Base-by-base conservation (phyloP, 2,329 filamentous ascomycete genomes). In the Penicillium sp. region DNA sequence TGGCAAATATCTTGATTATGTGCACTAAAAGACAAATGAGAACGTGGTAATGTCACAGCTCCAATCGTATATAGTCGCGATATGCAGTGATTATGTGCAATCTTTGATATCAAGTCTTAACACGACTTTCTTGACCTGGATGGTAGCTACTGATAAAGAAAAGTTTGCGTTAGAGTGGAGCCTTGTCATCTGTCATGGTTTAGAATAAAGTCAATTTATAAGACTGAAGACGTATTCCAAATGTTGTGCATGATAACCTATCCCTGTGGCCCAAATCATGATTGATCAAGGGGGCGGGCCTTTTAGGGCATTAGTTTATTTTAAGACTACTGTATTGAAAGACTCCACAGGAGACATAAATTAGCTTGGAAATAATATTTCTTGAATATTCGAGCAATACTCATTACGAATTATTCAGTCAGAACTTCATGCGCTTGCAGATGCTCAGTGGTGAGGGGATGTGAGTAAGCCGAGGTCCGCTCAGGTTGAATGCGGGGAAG, bases 401-500 rank as follows among this genome's bases (percentile, higher is more conserved):
- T 33, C 5, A 31, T 13, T 5, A 11, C 4, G 3, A 31, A 13
- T 33, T 16, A 2, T 14, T 33, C 31, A 16, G 3, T 13, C 14
- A 16, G 13, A 33, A 14, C 6, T 16, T 7, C 1, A 44, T 4
- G 24, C 21, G 14, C 24, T 44, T 13, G 21, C 42, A 29, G 19
- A 22, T 21, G 39, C 39, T 13, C 1, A 13, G 5, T 22, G 37
- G 31, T 35, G 43, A 33, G 47, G 43, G n/a, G 42, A 5, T 37
- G 14, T n/a, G 16, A 4, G 24, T 39, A 49, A 48, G 51, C 59
- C 59, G 57, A 62, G 61, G 61, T 60, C 61, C 45, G 24, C 48
- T 21, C 48, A 21, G 4, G 9, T 33, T 22, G 47, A 58, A 62
- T 60, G 59, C 57, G 57, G 59, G 61, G 59, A 62, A 63, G 27